Evolutionary conservation across 1,284 basidiomycete species (phyloP).

Genomic region (Mycosarcoma mackinlayi): DNA sequence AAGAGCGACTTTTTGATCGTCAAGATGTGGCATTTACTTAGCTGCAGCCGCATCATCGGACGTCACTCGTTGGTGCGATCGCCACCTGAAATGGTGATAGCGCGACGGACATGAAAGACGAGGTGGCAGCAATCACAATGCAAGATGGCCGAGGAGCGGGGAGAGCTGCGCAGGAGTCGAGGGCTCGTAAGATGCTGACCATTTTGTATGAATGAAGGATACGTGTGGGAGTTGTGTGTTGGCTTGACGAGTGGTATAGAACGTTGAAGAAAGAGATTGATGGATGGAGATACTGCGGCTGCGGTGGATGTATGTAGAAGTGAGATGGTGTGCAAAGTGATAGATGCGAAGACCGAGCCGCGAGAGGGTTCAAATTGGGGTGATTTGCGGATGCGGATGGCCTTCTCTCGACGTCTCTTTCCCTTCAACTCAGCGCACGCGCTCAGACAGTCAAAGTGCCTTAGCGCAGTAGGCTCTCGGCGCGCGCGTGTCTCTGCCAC

Average conservation of each 20-base stretch:
- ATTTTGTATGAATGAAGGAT: slow-evolving; percentile 8
- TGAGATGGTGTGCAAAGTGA: background rate
- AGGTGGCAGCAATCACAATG: slow-evolving; percentile 9
- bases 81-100: too few species aligned
- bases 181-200: slow-evolving; percentile 36
- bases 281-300: background rate
- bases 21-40: slow-evolving; percentile 1
- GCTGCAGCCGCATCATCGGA: slow-evolving; percentile 11
- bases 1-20: background rate
- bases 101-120: background rate
- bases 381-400: too few species aligned
- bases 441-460: too few species aligned
- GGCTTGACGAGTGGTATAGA: slow-evolving; percentile 6
- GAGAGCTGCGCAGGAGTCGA: slow-evolving; percentile 6
- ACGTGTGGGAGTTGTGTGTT: background rate
- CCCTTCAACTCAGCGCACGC: too few species aligned
- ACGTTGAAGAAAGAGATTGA: background rate
- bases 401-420: slow-evolving; percentile 1
- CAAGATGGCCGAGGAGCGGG: slow-evolving; percentile 8
- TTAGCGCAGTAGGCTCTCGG: background rate
- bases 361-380: too few species aligned
- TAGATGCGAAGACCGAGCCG: background rate
- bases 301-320: background rate
- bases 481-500: background rate
- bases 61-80: too few species aligned